Base-by-base conservation (phyloP, 192 early-diverging fungal species). In the Mortierella hygrophila region DNA sequence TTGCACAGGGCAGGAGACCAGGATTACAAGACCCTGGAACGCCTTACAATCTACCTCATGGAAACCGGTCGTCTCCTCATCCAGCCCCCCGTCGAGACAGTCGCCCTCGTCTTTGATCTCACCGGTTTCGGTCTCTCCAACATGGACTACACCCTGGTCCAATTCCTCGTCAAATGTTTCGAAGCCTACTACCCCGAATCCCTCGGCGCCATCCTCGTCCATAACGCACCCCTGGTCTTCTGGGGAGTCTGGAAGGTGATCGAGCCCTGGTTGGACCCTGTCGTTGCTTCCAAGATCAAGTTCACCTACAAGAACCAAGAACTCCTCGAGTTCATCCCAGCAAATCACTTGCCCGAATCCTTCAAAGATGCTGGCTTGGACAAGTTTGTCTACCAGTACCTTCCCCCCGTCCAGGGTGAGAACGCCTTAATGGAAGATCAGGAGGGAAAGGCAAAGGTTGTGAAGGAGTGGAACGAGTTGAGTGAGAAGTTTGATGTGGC, bases 111-210 rank as follows among this genome's bases (percentile, higher is more conserved):
- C 21, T 89, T 89, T 79, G 82, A 89, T 68, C 75, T 89, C 60
- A 74, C 72, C 49, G 74, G 68, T 23, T 89, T 87, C 38, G 82
- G 83, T 65, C 70, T 89, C 40, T 38, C 70, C 60, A 89, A 89
- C 81, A 83, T 89, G 88, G 88, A 82, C 52, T 79, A 82, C 69
- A 76, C n/a, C 37, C 13, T 83, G 44, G 91, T 96, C 78, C 94
- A 94, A 81, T 96, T 97, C 74, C 89, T 97, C 21, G 80, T 97
- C 63, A 88, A 89, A 68, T 94, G 93, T 86, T 93, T 98, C 73
- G 94, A 97, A 87, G 93, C 94, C 69, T 97, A 97, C 87, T 98
- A 98, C 80, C 97, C 97, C 15, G 97, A 98, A 84, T 93, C 92
- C 16, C 91, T 98, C 23, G 97, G 97, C 44, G 79, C 90, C n/a